phyloP scores from a whole-genome alignment of 805 yeast genomes.

The Cyberlindnera meyerae region DNA sequence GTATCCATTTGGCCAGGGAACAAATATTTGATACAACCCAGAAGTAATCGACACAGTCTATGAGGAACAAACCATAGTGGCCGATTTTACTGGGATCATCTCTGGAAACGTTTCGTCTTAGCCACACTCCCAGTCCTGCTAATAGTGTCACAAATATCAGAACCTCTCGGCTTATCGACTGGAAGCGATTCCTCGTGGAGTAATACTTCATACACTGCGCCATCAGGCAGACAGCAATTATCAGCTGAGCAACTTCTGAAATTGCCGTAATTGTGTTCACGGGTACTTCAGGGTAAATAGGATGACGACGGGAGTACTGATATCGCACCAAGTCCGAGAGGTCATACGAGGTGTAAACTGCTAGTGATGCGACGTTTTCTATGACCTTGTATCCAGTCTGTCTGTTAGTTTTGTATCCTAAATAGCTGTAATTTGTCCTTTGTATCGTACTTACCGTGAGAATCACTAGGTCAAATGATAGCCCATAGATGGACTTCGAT shows the following conservation, averaged over 20 bases:
- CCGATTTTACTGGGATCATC: conserved; percentile 21
- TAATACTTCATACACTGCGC: conserved; percentile 28
- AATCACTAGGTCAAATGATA: conserved; percentile 32
- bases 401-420: no score
- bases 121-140: not conserved
- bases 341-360: conserved; percentile 1
- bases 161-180: conserved; percentile 29
- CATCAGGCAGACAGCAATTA: conserved; percentile 18
- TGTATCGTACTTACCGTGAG: conserved; percentile 14
- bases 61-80: conserved; percentile 27
- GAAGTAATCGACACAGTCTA: conserved; percentile 39
- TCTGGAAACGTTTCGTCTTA: conserved; percentile 2
- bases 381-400: conserved; percentile 2
- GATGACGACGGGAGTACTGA: conserved; percentile 31
- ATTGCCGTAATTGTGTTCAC: conserved; percentile 21
- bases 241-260: conserved; percentile 15
- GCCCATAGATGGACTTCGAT: conserved; percentile 33
- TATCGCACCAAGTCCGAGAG: conserved; percentile 9
- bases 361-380: not conserved
- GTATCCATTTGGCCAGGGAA: conserved; percentile 28
- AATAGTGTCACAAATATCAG: not conserved
- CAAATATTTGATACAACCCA: conserved; percentile 33
- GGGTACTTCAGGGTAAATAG: conserved; percentile 29
- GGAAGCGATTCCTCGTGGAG: conserved; percentile 32
- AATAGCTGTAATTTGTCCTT: no score